phyloP scores from a whole-genome alignment of 257 asterid species.

The Lavandula angustifolia region DNA sequence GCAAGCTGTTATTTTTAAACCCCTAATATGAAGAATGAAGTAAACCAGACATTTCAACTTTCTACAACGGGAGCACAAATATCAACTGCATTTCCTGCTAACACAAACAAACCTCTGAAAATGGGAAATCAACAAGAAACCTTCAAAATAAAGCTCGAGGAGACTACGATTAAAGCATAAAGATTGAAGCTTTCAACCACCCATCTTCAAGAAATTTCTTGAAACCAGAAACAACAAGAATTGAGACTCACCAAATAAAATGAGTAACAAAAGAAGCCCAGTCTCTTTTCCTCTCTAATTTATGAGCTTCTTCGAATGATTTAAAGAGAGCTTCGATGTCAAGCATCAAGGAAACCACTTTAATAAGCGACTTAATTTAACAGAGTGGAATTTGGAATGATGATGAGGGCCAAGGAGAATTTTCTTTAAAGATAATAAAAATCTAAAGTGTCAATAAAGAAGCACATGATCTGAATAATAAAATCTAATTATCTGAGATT shows the following conservation, averaged over 20 bases:
- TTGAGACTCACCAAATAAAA: conserved; percentile 46
- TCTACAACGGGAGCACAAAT: conserved; percentile 2
- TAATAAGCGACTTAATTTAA: conserved; percentile 54
- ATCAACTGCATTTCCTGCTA: conserved; percentile 2
- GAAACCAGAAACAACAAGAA: conserved; percentile 35
- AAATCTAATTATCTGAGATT: conserved; percentile 24
- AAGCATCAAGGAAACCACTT: conserved; percentile 87
- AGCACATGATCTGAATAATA: conserved; percentile 36
- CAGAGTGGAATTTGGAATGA: conserved; percentile 52
- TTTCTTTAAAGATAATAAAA: conserved; percentile 26
- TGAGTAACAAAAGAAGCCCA: conserved; percentile 37
- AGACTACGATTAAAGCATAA: conserved; percentile 33
- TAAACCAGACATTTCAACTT: not conserved
- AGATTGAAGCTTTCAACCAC: conserved; percentile 41
- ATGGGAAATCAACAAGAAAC: conserved; percentile 18
- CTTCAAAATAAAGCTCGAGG: conserved; percentile 11
- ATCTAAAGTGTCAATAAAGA: conserved; percentile 32
- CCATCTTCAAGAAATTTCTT: conserved; percentile 29
- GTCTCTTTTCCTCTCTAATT: conserved; percentile 33
- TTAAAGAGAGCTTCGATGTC: conserved; percentile 68
- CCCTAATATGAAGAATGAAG: conserved; percentile 23
- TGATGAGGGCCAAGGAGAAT: conserved; percentile 32
- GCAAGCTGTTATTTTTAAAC: conserved; percentile 3
- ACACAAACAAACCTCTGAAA: conserved; percentile 20
- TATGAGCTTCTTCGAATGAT: conserved; percentile 55